Base-by-base conservation (phyloP, 805 yeast species). In the Ogataea nakhonphanomensis region DNA sequence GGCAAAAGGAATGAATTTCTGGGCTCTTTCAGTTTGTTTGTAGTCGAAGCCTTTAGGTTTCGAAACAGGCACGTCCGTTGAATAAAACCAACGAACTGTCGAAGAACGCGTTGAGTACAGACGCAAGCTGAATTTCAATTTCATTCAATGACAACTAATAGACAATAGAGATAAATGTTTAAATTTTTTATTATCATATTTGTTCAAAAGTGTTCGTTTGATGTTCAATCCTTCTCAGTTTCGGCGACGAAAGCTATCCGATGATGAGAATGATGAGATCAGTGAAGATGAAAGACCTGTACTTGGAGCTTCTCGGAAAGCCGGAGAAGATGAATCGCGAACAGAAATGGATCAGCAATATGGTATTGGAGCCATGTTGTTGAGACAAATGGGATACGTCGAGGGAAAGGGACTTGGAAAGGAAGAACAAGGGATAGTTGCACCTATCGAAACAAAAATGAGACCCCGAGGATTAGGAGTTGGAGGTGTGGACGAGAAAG, bases 391-490 rank as follows among this genome's bases (percentile, higher is more conserved):
- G 98, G 99, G 99, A 0, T 90, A 86, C 61, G 71, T 73, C 7
- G 75, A 74, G 29, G 98, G 99, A 0, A 69, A 74, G 53, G 98
- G 97, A 0, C 70, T 91, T n/a, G 99, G 99, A 2, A 66, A 66
- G 5, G 59, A 70, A 17, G 77, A 79, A 1, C 73, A 73, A 36
- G 99, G 99, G 31, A 87, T 88, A 1, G 71, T 73, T 0, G 76
- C 72, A n/a, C 97, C 98, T 0, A 79, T 91, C 6, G 82, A 85
- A 45, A 82, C 85, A 3, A 73, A 74, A 38, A 58, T 75, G 23
- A 65, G 93, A 28, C 84, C 85, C 0, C 74, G 73, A 30, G 81
- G 87, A 1, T 62, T 77, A 13, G 96, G 96, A 3, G 71, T 89
- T 22, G 95, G 95, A 35, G 90, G 76, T 21, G 58, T 72, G 27